Conservation (phyloP, 2,329 filamentous ascomycete species). For the Graphilbum fragrans region DNA sequence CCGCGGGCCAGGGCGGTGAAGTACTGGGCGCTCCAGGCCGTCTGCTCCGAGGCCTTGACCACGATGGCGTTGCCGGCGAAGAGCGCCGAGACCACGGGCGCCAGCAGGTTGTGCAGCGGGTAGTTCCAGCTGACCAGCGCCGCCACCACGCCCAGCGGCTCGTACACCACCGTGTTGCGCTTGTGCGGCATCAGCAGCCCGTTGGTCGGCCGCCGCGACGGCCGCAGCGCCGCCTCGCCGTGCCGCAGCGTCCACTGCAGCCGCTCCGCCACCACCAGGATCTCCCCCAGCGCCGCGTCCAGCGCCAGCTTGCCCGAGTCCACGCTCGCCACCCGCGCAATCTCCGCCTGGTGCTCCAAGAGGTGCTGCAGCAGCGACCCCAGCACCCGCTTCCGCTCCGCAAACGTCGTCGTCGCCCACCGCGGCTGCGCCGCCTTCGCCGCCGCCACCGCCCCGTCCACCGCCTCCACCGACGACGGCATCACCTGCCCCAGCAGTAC, state of each 20-base stretch:
- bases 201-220: constrained; percentile 70
- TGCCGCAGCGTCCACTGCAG: constrained; percentile 88
- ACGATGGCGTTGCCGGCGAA: constrained; percentile 88
- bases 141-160: constrained; percentile 84
- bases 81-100: constrained; percentile 78
- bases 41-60: constrained; percentile 91
- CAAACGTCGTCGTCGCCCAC: constrained; percentile 72
- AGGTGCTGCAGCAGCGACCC: constrained; percentile 71
- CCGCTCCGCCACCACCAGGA: constrained; percentile 88
- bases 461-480: constrained; percentile 61
- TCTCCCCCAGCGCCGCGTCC: constrained; percentile 87
- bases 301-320: constrained; percentile 96
- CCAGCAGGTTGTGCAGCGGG: constrained; percentile 88
- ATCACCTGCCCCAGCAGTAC: constrained; percentile 68
- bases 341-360: constrained; percentile 77
- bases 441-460: constrained; percentile 66
- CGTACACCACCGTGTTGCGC: constrained; percentile 77
- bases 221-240: constrained; percentile 67
- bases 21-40: constrained; percentile 81
- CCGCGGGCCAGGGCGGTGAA: constrained; percentile 68
- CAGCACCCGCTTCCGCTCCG: constrained; percentile 66
- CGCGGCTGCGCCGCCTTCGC: constrained; percentile 61
- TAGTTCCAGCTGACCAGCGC: constrained; percentile 97
- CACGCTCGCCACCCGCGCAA: constrained; percentile 73
- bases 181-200: constrained; percentile 85